These are phyloP conservation scores for Trapa bicornis DNA, from an alignment of 345 rosid species.

Conservation along the genomic window DNA sequence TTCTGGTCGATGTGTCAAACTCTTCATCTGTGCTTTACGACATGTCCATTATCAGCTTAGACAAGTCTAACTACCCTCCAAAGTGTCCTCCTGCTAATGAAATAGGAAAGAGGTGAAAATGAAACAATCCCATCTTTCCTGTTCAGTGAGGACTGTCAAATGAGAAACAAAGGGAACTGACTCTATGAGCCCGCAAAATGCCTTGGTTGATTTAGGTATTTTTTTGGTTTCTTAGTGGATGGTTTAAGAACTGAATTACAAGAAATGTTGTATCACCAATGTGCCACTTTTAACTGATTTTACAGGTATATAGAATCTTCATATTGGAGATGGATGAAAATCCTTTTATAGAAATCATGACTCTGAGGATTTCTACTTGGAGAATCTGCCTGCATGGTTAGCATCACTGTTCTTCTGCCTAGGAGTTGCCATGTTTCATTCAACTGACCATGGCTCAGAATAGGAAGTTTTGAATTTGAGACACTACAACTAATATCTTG, in stretches of 20 bases:
- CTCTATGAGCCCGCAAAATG: not conserved
- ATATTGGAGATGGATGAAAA: not conserved
- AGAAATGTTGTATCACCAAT: not conserved
- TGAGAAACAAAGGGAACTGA: not conserved
- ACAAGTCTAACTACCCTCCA: constrained; percentile 57
- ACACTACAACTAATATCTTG: not conserved
- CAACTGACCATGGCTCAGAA: no score
- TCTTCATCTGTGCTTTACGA: constrained; percentile 53
- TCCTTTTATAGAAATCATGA: not conserved
- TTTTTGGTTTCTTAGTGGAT: not conserved
- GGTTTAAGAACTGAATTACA: not conserved
- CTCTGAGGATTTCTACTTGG: no score
- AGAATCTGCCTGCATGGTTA: no score
- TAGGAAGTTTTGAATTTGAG: not conserved
- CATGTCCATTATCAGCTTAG: constrained; percentile 83
- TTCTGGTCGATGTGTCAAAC: constrained; percentile 57
- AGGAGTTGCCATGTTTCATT: no score
- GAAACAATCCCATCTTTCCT: not conserved
- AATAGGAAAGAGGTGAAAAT: constrained; percentile 34
- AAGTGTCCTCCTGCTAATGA: constrained; percentile 62
- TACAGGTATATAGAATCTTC: not conserved
- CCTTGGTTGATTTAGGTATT: constrained; percentile 1
- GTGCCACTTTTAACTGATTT: not conserved
- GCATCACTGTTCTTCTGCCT: no score
- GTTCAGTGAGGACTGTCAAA: not conserved